A percentile compares a stretch with the other conserved stretches of the same genome.
These are phyloP conservation scores for Vachellia pachyceras DNA, from an alignment of 306 rosid genomes.

Conservation along the genomic window DNA sequence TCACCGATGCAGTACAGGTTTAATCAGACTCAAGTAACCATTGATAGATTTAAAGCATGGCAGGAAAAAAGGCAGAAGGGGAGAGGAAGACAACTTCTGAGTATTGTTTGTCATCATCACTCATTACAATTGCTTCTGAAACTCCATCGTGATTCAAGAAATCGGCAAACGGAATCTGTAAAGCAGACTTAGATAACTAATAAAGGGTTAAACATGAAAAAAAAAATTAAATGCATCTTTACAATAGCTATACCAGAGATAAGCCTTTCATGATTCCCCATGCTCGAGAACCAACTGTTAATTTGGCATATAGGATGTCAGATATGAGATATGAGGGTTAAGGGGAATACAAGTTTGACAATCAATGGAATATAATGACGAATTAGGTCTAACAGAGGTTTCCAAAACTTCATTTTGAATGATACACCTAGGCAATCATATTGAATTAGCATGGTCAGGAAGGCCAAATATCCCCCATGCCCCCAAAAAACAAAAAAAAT, in stretches of 20 bases:
- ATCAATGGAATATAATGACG: slow-evolving; percentile 19
- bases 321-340: slow-evolving; percentile 33
- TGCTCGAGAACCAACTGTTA: slow-evolving; percentile 90
- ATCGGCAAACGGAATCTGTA: slow-evolving; percentile 92
- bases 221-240: slow-evolving; percentile 17
- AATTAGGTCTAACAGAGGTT: slow-evolving; percentile 16
- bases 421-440: slow-evolving; percentile 16
- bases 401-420: neutral
- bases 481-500: neutral
- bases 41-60: slow-evolving; percentile 17
- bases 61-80: neutral
- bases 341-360: neutral
- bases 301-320: slow-evolving; percentile 44
- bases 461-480: slow-evolving; percentile 27
- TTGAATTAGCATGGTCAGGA: slow-evolving; percentile 26
- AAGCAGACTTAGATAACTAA: slow-evolving; percentile 35
- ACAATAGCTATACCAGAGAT: slow-evolving; percentile 69
- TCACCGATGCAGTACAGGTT: neutral
- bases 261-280: slow-evolving; percentile 70
- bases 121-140: slow-evolving; percentile 73
- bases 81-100: slow-evolving; percentile 62
- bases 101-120: slow-evolving; percentile 61
- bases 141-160: slow-evolving; percentile 77
- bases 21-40: neutral
- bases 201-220: slow-evolving; percentile 15